Conservation (phyloP, 805 yeast species). For the Yarrowia deformans region DNA sequence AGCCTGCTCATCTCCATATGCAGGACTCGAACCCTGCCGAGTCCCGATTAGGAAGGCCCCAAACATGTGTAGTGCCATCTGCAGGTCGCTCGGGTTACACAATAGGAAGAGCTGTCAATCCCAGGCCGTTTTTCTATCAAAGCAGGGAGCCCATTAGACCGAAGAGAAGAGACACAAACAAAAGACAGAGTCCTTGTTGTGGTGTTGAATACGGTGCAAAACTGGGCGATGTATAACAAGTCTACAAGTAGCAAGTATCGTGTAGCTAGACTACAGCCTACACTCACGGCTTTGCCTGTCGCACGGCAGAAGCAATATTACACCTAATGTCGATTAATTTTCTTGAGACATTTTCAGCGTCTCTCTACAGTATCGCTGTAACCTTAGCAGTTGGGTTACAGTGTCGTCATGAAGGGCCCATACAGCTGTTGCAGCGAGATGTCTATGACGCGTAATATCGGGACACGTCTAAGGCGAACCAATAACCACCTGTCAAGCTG, state of each 20-base stretch:
- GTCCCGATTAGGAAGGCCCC: not conserved
- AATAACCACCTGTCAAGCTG: not conserved
- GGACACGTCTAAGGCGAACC: too few species aligned
- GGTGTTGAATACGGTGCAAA: too few species aligned
- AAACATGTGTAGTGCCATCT: not conserved
- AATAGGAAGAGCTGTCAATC: not conserved
- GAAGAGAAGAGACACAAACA: not conserved
- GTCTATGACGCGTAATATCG: too few species aligned
- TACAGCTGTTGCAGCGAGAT: not conserved
- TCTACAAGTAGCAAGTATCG: too few species aligned
- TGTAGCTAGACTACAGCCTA: not conserved
- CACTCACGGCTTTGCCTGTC: not conserved
- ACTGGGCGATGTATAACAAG: too few species aligned
- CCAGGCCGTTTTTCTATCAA: too few species aligned
- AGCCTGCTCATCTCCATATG: conserved; percentile 4
- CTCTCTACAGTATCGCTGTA: not conserved
- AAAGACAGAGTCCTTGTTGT: too few species aligned
- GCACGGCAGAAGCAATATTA: conserved; percentile 1
- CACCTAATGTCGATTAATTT: not conserved
- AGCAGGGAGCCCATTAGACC: conserved; percentile 5
- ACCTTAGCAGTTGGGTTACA: not conserved
- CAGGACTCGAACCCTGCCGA: not conserved
- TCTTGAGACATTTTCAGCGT: conserved; percentile 12
- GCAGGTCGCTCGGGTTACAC: conserved; percentile 10
- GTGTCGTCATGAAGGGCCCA: not conserved